Evolutionary conservation across 176 grass and related monocot genomes (phyloP), one percentile per base, ranked within the genome.

Genomic region (Metroxylon sagu): DNA sequence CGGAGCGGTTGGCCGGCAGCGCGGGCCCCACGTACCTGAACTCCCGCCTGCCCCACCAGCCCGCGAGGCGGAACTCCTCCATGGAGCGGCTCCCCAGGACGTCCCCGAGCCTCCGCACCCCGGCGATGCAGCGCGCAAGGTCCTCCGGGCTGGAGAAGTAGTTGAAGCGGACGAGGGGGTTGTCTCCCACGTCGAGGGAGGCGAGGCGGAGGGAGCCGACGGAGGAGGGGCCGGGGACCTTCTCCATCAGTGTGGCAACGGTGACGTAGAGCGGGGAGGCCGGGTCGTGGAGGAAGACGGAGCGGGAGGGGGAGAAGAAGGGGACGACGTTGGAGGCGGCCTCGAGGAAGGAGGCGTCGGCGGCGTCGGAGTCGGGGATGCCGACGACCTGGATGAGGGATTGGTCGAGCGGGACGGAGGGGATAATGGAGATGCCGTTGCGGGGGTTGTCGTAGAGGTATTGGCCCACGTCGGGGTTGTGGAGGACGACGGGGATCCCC

Each of bases 301-400:
- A 67, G 25, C 73, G 71, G 54, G 70, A 18, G 0, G 60, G 21
- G 5, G 79, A 79, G 58, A 82, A n/a, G 54, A 86, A 70, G 14
- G 85, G 74, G 4, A 84, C 80, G n/a, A 86, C 76, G 73, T 86
- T 89, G 3, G 90, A 86, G 14, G 83, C 85, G 4, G 90, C 85
- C 74, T 95, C 90, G 1, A 95, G 61, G 74, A 86, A 95, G 29
- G 82, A 82, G 15, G 65, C 67, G 19, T 60, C 60, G 17, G 75
- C 81, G 26, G 61, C 73, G 18, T 52, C 71, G 57, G 71, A 50
- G 8, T 43, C 35, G 50, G 85, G 85, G 65, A 95, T 95, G 60
- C 85, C 90, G 1, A 95, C 90, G 0, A 95, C 82, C 79, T 95
- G 85, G 75, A 89, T 86, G 18, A 95, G 90, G 52, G 90, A 95